phyloP scores from a whole-genome alignment of 495 filamentous ascomycete genomes.

The Thozetella sp. region DNA sequence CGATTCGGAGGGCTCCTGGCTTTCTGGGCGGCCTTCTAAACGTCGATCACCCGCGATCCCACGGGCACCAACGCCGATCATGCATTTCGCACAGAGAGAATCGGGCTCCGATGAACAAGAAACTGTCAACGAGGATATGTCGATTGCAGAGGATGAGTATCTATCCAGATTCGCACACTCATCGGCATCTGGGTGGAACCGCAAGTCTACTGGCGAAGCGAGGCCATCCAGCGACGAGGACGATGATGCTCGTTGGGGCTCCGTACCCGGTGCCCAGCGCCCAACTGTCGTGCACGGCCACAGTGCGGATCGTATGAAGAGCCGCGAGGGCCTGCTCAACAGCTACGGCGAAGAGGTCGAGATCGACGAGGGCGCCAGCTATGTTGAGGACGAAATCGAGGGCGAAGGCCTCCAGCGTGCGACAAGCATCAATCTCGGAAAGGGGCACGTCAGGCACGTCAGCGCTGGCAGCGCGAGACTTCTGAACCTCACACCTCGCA shows the following conservation, averaged over 20 bases:
- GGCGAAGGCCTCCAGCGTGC: constrained; percentile 57
- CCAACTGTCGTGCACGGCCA: constrained; percentile 37
- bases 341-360: constrained; percentile 32
- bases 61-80: constrained; percentile 21
- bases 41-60: constrained; percentile 38
- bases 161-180: constrained; percentile 55
- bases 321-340: constrained; percentile 68
- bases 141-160: constrained; percentile 66
- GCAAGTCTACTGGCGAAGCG: constrained; percentile 46
- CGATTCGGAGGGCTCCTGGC: constrained; percentile 91
- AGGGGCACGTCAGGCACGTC: constrained; percentile 66
- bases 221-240: constrained; percentile 48
- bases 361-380: constrained; percentile 37
- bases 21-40: constrained; percentile 63
- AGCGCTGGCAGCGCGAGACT: constrained; percentile 75
- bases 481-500: constrained; percentile 59
- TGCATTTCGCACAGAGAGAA: constrained; percentile 41
- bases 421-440: constrained; percentile 64
- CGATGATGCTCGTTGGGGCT: constrained; percentile 45
- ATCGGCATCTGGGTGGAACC: constrained; percentile 40
- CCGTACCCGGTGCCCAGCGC: constrained; percentile 30
- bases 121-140: constrained; percentile 55
- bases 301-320: constrained; percentile 31
- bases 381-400: constrained; percentile 44
- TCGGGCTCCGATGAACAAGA: constrained; percentile 27